These are phyloP conservation scores for Tolypocladium ophioglossoides DNA, from an alignment of 2,329 filamentous ascomycete species.

Conservation along the genomic window DNA sequence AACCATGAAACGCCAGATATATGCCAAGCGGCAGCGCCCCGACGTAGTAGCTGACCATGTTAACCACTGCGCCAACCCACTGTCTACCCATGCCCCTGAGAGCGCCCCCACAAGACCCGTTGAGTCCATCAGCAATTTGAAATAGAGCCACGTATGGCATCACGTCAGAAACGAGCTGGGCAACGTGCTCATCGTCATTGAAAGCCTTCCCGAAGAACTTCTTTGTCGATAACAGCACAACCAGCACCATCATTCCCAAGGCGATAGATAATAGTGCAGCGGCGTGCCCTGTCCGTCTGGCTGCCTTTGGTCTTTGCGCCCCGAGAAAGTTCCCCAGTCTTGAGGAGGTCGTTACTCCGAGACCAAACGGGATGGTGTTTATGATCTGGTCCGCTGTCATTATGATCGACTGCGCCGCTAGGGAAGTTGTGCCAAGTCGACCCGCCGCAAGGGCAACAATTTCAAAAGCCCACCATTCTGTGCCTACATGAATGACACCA, in stretches of 20 bases:
- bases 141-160: slow-evolving; percentile 83
- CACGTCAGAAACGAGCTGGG: slow-evolving; percentile 62
- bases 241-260: slow-evolving; percentile 56
- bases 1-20: slow-evolving; percentile 76
- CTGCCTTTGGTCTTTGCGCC: slow-evolving; percentile 52
- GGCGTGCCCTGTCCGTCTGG: slow-evolving; percentile 61
- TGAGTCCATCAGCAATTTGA: slow-evolving; percentile 81
- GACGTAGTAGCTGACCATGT: slow-evolving; percentile 74
- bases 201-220: slow-evolving; percentile 69
- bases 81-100: slow-evolving; percentile 78
- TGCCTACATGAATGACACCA: slow-evolving; percentile 74
- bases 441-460: slow-evolving; percentile 79
- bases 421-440: slow-evolving; percentile 63
- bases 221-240: slow-evolving; percentile 58
- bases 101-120: slow-evolving; percentile 73
- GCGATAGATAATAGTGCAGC: slow-evolving; percentile 64
- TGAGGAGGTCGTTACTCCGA: slow-evolving; percentile 71
- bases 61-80: slow-evolving; percentile 74
- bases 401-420: slow-evolving; percentile 78
- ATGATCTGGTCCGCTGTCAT: slow-evolving; percentile 84
- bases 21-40: slow-evolving; percentile 74
- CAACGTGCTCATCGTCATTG: slow-evolving; percentile 64
- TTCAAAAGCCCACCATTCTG: slow-evolving; percentile 93
- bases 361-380: slow-evolving; percentile 77
- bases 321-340: slow-evolving; percentile 75